A percentile compares a stretch with the other conserved stretches of the same genome.
Evolutionary conservation across 352 stramenopile genomes (phyloP).

Genomic region (Globisporangium echinulatum): DNA sequence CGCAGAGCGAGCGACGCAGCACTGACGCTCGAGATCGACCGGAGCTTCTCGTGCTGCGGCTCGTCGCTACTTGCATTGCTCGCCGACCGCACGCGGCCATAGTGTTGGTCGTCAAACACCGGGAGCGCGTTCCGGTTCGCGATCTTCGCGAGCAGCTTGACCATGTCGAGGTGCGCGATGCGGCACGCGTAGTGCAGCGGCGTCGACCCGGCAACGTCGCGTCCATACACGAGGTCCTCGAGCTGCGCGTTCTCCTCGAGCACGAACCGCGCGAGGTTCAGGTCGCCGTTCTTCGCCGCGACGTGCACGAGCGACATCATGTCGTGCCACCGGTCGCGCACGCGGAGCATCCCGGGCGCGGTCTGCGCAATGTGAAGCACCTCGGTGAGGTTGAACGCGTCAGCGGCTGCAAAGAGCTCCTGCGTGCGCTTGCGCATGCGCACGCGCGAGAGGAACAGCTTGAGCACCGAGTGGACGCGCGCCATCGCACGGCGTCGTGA

Average conservation of each 20-base stretch:
- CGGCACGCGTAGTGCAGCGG: slow-evolving; percentile 80
- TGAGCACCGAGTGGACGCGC: slow-evolving; percentile 61
- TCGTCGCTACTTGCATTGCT: slow-evolving; percentile 55
- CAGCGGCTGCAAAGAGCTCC: slow-evolving; percentile 71
- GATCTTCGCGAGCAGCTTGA: slow-evolving; percentile 78
- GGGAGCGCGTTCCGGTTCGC: slow-evolving; percentile 76
- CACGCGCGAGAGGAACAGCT: slow-evolving; percentile 73
- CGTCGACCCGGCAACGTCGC: slow-evolving; percentile 68
- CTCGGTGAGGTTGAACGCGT: slow-evolving; percentile 70
- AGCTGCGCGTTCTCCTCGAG: slow-evolving; percentile 75
- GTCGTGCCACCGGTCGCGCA: slow-evolving; percentile 66
- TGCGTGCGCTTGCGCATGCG: slow-evolving; percentile 76
- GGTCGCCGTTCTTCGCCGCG: slow-evolving; percentile 80
- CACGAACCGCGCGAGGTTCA: slow-evolving; percentile 81
- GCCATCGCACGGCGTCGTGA: slow-evolving; percentile 62
- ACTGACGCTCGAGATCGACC: slow-evolving; percentile 45
- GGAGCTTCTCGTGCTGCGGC: slow-evolving; percentile 41
- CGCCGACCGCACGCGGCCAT: slow-evolving; percentile 46
- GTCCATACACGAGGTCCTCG: slow-evolving; percentile 82
- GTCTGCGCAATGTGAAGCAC: slow-evolving; percentile 81
- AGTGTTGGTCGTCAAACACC: slow-evolving; percentile 36
- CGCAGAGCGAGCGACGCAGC: slow-evolving; percentile 23
- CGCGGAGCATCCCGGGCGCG: slow-evolving; percentile 70
- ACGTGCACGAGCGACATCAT: slow-evolving; percentile 88
- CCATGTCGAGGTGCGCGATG: slow-evolving; percentile 78